Evolutionary conservation across 495 filamentous ascomycete species (phyloP), one percentile per base, ranked within the genome.

Genomic region (Lasiosphaeria hispida): DNA sequence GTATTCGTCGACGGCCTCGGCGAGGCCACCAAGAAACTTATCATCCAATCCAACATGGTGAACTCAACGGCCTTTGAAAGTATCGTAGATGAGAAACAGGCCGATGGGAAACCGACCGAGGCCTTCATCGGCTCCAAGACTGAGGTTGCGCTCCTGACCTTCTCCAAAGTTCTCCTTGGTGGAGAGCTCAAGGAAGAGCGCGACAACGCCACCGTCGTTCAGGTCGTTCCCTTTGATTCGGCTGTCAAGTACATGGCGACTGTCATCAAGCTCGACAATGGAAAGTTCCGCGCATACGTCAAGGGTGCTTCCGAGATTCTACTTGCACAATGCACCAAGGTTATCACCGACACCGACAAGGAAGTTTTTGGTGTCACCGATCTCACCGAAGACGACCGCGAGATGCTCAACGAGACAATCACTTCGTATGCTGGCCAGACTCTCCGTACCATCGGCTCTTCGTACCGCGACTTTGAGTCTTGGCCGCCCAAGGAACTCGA

Each of bases 61-160:
- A 96, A 96, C 74, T 93, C 91, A 1, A 95, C 91, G 0, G 91
- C 91, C 4, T 95, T 93, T 57, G 90, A 96, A 70, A 87, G 88
- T 18, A 89, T 92, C 19, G 81, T 82, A 18, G 85, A 91, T n/a
- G 89, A 0, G 74, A 83, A 19, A 83, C n/a, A n/a, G n/a, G n/a
- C n/a, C n/a, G n/a, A n/a, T n/a, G n/a, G n/a, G n/a, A n/a, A n/a
- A n/a, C n/a, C n/a, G n/a, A n/a, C n/a, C n/a, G n/a, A n/a, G n/a
- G n/a, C 82, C 0, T 96, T 92, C 58, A 83, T 95, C 54, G 91
- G 91, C 36, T 95, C 91, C 4, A 96, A 95, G 73, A 96, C 91
- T 0, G 91, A 96, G 64, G 92, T 91, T 8, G 89, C 91, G 5
- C 75, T 96, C 41, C 74, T 96, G 8, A 80, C 77, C 10, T 87